Percentiles rank a stretch among this genome's conserved stretches.
phyloP scores from a whole-genome alignment of 805 yeast species.

The Dipodascus geniculatus region DNA sequence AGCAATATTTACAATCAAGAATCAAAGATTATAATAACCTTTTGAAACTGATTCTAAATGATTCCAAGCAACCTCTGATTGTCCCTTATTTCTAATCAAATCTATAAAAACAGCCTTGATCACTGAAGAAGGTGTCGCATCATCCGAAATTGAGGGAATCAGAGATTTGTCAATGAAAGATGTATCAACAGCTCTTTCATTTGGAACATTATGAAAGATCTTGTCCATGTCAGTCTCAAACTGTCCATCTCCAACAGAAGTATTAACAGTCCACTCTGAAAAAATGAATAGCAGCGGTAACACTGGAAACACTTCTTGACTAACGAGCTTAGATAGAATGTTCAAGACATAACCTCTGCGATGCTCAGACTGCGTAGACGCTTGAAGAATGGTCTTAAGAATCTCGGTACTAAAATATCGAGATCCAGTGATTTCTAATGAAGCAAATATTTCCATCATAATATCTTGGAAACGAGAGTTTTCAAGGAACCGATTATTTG shows the following conservation, averaged over 20 bases:
- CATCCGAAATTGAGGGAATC: slow-evolving; percentile 1
- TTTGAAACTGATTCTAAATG: background rate
- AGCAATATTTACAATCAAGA: background rate
- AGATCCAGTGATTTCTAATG: slow-evolving; percentile 11
- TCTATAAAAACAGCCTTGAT: background rate
- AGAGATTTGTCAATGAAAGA: slow-evolving; percentile 11
- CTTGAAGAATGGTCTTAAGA: slow-evolving; percentile 11
- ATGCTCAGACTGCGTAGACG: slow-evolving; percentile 4
- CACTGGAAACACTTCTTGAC: slow-evolving; percentile 13
- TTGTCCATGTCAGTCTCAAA: slow-evolving; percentile 8
- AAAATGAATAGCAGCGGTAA: slow-evolving; percentile 5
- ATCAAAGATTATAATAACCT: slow-evolving; percentile 2
- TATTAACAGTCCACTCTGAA: slow-evolving; percentile 13
- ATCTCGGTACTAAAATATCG: slow-evolving; percentile 10
- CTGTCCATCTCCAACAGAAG: slow-evolving; percentile 9
- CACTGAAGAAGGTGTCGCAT: background rate
- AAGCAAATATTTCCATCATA: slow-evolving; percentile 18
- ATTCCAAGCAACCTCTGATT: background rate
- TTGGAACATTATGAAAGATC: slow-evolving; percentile 7
- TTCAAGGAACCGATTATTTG: background rate
- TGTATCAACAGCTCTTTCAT: slow-evolving; percentile 9
- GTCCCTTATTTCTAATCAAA: background rate
- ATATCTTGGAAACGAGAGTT: slow-evolving; percentile 10
- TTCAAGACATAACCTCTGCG: slow-evolving; percentile 7
- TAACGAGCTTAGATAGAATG: slow-evolving; percentile 9